A percentile compares a stretch with the other conserved stretches of the same genome.
Evolutionary conservation across 2,329 filamentous ascomycete genomes (phyloP).

Genomic region (Bipolaris victoriae): DNA sequence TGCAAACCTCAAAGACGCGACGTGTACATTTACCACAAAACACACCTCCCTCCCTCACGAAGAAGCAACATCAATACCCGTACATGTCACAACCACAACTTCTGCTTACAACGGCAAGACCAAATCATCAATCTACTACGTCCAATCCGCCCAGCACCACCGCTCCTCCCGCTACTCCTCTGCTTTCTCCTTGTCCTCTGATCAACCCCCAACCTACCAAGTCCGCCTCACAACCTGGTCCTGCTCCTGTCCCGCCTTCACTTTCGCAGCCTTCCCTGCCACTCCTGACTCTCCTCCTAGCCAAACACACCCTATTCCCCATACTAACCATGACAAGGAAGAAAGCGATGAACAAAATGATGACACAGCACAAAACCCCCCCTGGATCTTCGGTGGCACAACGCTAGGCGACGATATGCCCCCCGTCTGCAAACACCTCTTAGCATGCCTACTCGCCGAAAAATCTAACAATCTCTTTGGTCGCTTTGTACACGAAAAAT

Average conservation of each 20-base stretch:
- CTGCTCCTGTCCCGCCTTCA: conserved; percentile 87
- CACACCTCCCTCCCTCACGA: not conserved
- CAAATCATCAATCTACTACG: conserved; percentile 58
- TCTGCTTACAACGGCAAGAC: not conserved
- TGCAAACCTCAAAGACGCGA: not conserved
- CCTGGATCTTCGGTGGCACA: conserved; percentile 53
- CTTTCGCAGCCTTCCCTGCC: conserved; percentile 69
- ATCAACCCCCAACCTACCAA: conserved; percentile 61
- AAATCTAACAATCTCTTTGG: conserved; percentile 66
- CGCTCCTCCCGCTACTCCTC: conserved; percentile 46
- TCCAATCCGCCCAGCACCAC: conserved; percentile 63
- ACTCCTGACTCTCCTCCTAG: not conserved
- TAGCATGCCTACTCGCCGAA: conserved; percentile 80
- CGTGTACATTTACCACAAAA: not conserved
- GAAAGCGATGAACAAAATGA: not conserved
- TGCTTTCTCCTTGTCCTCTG: conserved; percentile 28
- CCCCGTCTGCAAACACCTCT: conserved; percentile 82
- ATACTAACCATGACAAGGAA: not conserved
- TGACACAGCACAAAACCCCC: not conserved
- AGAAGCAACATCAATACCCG: not conserved
- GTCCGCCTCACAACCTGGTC: conserved; percentile 81
- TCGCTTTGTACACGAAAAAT: conserved; percentile 60
- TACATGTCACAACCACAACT: not conserved
- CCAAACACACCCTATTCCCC: not conserved
- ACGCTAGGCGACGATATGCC: conserved; percentile 54